phyloP scores from a whole-genome alignment of 139 green algal genomes.

The Asterochloris sp. region DNA sequence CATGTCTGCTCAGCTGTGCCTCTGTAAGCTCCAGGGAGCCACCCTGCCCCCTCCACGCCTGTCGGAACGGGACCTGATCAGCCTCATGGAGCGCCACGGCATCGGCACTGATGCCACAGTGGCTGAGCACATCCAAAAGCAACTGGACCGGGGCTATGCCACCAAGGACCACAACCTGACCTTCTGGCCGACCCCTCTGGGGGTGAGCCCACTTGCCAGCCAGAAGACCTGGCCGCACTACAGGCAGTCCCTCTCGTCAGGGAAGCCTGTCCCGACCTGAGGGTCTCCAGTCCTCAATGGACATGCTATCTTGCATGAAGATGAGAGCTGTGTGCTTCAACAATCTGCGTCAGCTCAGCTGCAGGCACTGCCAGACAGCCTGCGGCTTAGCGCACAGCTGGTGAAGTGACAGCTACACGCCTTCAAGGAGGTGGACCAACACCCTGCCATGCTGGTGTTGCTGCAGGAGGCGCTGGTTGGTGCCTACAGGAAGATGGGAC shows the following conservation, averaged over 20 bases:
- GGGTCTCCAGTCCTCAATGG: too few species aligned
- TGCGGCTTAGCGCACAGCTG: too few species aligned
- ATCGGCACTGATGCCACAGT: constrained; percentile 98
- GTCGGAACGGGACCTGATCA: constrained; percentile 87
- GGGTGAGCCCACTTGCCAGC: constrained; percentile 12
- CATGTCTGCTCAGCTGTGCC: background rate
- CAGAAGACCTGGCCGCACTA: too few species aligned
- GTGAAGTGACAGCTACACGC: too few species aligned
- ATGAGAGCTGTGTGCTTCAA: too few species aligned
- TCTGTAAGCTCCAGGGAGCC: constrained; percentile 38
- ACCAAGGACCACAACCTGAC: constrained; percentile 67
- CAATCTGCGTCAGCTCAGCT: too few species aligned
- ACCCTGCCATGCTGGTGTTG: too few species aligned
- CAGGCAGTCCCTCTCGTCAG: too few species aligned
- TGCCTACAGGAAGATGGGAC: constrained; percentile 78
- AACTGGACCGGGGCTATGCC: constrained; percentile 64
- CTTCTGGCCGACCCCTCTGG: constrained; percentile 80
- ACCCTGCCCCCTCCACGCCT: constrained; percentile 83
- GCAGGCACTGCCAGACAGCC: too few species aligned
- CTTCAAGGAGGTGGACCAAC: too few species aligned
- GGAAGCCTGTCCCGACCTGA: too few species aligned
- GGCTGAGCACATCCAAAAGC: constrained; percentile 78
- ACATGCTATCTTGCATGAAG: too few species aligned
- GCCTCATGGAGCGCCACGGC: constrained; percentile 88
- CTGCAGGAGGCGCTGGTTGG: constrained; percentile 68